Conservation (phyloP, 441 rosid genomes). For the Geranium incanum region DNA sequence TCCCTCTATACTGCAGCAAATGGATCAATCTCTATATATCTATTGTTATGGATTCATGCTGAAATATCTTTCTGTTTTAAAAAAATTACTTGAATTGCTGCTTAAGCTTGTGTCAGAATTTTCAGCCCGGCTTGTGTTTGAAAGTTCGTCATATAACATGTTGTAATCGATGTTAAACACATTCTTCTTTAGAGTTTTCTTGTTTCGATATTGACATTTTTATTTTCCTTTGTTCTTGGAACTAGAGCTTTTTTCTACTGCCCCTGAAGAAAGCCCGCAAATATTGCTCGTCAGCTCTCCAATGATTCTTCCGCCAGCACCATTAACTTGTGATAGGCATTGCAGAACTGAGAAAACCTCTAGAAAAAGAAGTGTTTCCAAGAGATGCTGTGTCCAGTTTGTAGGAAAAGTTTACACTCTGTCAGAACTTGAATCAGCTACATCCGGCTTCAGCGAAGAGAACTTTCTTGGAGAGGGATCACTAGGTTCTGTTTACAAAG, state of each 20-base stretch:
- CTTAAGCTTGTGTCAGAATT: background rate
- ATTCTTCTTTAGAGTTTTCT: background rate
- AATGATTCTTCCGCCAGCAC: constrained; percentile 29
- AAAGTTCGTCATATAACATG: too few species aligned
- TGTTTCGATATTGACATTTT: constrained; percentile 9
- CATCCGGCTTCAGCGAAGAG: constrained; percentile 65
- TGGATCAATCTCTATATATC: background rate
- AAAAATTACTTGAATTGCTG: background rate
- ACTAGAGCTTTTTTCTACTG: constrained; percentile 31
- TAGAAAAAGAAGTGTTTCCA: constrained; percentile 49
- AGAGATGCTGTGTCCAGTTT: constrained; percentile 38
- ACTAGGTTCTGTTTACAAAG: constrained; percentile 86
- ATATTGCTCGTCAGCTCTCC: constrained; percentile 37
- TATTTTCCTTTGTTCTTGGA: constrained; percentile 13
- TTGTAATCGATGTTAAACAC: background rate
- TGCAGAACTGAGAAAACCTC: constrained; percentile 34
- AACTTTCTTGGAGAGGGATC: constrained; percentile 82
- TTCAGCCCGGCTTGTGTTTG: background rate
- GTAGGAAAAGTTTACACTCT: constrained; percentile 51
- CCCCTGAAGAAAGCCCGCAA: constrained; percentile 47
- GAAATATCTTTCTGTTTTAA: background rate
- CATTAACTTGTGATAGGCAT: constrained; percentile 27
- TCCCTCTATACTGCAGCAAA: background rate
- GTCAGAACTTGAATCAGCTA: constrained; percentile 73
- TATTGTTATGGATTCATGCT: background rate